Percentiles rank a stretch among this genome's conserved stretches.
Conservation (phyloP, 257 asterid genomes). For the Knoxia roxburghii region DNA sequence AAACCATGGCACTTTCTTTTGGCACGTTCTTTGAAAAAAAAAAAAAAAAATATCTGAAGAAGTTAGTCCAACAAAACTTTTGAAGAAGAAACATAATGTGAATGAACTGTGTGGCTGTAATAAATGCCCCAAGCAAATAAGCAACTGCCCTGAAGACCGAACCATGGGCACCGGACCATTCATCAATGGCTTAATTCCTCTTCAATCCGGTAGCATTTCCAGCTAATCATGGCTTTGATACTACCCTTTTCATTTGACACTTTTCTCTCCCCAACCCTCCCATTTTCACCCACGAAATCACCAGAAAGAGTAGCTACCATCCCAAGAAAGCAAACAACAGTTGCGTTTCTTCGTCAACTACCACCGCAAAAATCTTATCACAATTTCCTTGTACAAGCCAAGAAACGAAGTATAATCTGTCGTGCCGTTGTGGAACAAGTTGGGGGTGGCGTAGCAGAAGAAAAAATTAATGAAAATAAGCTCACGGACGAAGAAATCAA, state of each 20-base stretch:
- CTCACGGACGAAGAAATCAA: slow-evolving; percentile 36
- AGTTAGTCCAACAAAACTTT: too few relatives aligned
- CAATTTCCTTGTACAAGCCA: not conserved
- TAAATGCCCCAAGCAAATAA: slow-evolving; percentile 2
- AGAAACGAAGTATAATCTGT: not conserved
- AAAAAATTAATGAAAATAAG: slow-evolving; percentile 22
- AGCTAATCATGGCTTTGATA: slow-evolving; percentile 20
- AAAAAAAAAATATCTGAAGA: too few relatives aligned
- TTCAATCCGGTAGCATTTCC: not conserved
- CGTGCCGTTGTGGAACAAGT: slow-evolving; percentile 11
- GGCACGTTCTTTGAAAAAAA: too few relatives aligned
- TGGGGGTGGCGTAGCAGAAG: slow-evolving; percentile 11
- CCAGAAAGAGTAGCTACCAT: not conserved
- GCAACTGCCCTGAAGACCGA: slow-evolving; percentile 12
- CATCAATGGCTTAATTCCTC: slow-evolving; percentile 11
- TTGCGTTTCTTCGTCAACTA: not conserved
- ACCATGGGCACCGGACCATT: not conserved
- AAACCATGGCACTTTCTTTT: too few relatives aligned
- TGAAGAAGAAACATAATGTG: not conserved
- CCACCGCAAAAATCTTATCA: slow-evolving; percentile 1
- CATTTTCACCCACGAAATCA: not conserved
- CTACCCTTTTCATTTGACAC: slow-evolving; percentile 18
- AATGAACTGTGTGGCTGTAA: slow-evolving; percentile 6
- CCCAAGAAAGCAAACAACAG: not conserved
- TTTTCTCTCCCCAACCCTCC: slow-evolving; percentile 5